Evolutionary conservation across 768 basidiomycete genomes (phyloP).

Genomic region (Tremella fuciformis): DNA sequence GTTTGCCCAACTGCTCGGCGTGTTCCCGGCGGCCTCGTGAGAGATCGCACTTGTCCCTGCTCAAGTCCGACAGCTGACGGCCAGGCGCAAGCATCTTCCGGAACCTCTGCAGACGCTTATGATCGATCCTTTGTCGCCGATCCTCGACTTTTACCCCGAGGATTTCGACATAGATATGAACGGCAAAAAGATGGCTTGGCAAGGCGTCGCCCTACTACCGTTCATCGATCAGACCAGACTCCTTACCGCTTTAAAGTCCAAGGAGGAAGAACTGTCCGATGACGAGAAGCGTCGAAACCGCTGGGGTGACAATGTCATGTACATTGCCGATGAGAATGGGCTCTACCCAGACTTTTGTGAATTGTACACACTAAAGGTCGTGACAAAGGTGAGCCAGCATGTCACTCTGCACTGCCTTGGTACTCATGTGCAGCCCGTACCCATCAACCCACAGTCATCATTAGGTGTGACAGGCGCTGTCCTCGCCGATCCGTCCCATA

Average conservation of each 20-base stretch:
- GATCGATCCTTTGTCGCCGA: constrained; percentile 80
- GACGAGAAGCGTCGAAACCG: constrained; percentile 80
- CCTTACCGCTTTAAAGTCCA: constrained; percentile 73
- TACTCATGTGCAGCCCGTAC: constrained; percentile 63
- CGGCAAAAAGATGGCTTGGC: constrained; percentile 99
- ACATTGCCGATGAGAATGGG: constrained; percentile 76
- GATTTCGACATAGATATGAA: constrained; percentile 99
- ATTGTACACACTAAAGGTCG: constrained; percentile 85
- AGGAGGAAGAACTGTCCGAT: constrained; percentile 62
- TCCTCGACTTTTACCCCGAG: constrained; percentile 90
- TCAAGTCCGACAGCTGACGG: not conserved
- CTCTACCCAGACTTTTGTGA: constrained; percentile 83
- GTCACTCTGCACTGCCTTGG: not conserved
- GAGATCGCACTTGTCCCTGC: constrained; percentile 19
- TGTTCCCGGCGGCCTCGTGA: constrained; percentile 84
- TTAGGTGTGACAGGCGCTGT: constrained; percentile 77
- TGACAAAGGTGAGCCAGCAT: constrained; percentile 61
- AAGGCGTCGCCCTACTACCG: constrained; percentile 91
- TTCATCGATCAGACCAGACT: constrained; percentile 87
- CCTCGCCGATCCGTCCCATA: constrained; percentile 77
- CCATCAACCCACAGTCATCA: constrained; percentile 66
- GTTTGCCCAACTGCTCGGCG: constrained; percentile 96
- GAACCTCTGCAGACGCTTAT: constrained; percentile 79
- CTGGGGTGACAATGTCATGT: constrained; percentile 78
- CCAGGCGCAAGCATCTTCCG: constrained; percentile 84